These are phyloP conservation scores for Penicillium psychrosexuale DNA, from an alignment of 2,329 filamentous ascomycete genomes.

Conservation along the genomic window DNA sequence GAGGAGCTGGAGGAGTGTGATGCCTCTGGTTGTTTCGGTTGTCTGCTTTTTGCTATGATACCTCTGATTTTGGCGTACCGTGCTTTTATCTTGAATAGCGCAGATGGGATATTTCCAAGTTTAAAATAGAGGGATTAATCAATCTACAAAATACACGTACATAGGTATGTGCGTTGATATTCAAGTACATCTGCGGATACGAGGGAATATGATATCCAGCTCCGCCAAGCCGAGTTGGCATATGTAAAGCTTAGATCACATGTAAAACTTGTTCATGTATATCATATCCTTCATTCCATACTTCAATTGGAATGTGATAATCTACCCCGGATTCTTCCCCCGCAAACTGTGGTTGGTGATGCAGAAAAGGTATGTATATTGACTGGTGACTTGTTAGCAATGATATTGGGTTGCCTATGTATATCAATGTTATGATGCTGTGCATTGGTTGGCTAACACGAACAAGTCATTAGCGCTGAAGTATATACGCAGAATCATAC, in stretches of 20 bases:
- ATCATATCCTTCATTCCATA: not conserved
- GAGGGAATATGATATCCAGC: not conserved
- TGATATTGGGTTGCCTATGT: not conserved
- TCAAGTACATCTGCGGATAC: not conserved
- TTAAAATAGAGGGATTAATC: not conserved
- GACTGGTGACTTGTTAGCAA: too few relatives aligned
- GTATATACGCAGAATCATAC: not conserved
- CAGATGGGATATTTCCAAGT: not conserved
- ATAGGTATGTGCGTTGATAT: not conserved
- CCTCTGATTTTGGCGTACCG: not conserved
- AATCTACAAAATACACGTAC: not conserved
- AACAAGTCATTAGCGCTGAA: not conserved
- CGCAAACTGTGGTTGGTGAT: not conserved
- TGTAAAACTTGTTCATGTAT: too few relatives aligned
- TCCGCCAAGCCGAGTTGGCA: not conserved
- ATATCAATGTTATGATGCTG: not conserved
- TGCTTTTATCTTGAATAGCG: not conserved
- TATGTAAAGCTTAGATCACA: not conserved
- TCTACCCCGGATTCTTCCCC: constrained; percentile 4
- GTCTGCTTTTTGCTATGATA: constrained; percentile 1
- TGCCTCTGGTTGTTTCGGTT: not conserved
- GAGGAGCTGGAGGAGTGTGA: not conserved
- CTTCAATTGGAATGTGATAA: constrained; percentile 1
- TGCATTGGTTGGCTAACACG: not conserved
- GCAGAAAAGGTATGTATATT: not conserved